Conservation (phyloP, 23 red algal species). For the Cyanidiococcus yangmingshanensis region DNA sequence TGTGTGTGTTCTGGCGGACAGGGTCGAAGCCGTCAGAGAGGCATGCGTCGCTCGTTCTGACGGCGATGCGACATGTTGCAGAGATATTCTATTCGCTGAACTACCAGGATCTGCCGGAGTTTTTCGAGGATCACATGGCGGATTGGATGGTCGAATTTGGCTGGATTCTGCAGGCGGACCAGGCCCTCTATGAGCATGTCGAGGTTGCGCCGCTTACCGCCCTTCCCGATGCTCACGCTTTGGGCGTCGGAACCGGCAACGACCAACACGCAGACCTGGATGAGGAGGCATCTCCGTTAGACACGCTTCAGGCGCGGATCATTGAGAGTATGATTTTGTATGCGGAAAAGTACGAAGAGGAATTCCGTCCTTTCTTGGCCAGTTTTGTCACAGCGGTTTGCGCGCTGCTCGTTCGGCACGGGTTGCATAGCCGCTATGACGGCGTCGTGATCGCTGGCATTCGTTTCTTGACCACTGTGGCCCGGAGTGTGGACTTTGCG, state of each 20-base stretch:
- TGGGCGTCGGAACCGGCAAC: neutral
- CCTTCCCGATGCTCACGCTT: neutral
- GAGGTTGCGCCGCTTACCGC: neutral
- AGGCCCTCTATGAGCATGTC: constrained; percentile 26
- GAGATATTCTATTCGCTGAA: constrained; percentile 76
- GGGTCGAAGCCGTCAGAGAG: constrained; percentile 22
- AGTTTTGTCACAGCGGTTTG: constrained; percentile 47
- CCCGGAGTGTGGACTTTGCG: constrained; percentile 45
- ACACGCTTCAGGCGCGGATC: constrained; percentile 43
- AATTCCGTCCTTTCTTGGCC: constrained; percentile 79
- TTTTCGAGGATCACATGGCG: constrained; percentile 83
- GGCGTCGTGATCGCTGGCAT: constrained; percentile 70
- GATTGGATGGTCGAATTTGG: constrained; percentile 50
- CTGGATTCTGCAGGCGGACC: constrained; percentile 43
- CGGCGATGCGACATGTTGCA: constrained; percentile 15
- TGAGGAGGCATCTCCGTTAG: constrained; percentile 33
- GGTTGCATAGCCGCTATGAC: constrained; percentile 54
- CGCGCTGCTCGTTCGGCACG: constrained; percentile 52
- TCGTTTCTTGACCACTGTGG: constrained; percentile 65
- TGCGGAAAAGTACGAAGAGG: constrained; percentile 86
- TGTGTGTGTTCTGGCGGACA: constrained; percentile 3
- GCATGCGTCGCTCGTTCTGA: constrained; percentile 19
- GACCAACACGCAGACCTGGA: constrained; percentile 19
- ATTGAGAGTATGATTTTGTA: constrained; percentile 61
- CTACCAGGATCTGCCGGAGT: constrained; percentile 91